phyloP scores from a whole-genome alignment of 257 asterid genomes.

The Petunia axillaris region DNA sequence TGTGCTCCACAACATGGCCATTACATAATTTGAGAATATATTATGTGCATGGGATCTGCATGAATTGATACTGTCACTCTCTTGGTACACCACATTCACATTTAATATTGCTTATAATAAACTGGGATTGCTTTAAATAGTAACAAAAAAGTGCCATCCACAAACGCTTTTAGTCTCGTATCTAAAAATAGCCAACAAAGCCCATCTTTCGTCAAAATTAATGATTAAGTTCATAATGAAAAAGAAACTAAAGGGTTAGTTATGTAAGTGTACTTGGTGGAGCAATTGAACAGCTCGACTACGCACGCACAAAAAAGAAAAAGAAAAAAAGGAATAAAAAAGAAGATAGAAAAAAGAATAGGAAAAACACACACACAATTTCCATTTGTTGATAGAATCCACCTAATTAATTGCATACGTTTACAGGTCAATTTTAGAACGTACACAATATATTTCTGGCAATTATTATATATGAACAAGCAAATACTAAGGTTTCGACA shows the following conservation, averaged over 20 bases:
- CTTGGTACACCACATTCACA: neutral
- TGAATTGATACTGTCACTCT: neutral
- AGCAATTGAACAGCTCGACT: conserved; percentile 48
- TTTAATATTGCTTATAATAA: conserved; percentile 14
- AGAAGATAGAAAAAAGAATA: neutral
- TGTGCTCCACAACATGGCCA: conserved; percentile 24
- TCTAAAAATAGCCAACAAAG: conserved; percentile 31
- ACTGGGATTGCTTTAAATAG: conserved; percentile 45
- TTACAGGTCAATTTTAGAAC: conserved; percentile 40
- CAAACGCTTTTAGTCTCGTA: conserved; percentile 34
- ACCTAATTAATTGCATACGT: conserved; percentile 29
- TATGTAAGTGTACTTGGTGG: conserved; percentile 45
- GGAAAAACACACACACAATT: neutral
- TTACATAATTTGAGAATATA: conserved; percentile 41
- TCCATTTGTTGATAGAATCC: conserved; percentile 30
- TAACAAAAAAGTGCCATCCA: conserved; percentile 39
- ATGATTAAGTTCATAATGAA: neutral
- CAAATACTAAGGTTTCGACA: conserved; percentile 27
- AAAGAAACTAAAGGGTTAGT: neutral
- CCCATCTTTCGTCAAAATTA: neutral
- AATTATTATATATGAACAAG: conserved; percentile 19
- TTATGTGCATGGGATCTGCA: conserved; percentile 31
- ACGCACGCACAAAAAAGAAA: neutral
- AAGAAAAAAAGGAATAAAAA: neutral
- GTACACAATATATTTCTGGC: conserved; percentile 33